Base-by-base conservation (phyloP, 2,329 filamentous ascomycete genomes). In the Lizonia empirigonia region DNA sequence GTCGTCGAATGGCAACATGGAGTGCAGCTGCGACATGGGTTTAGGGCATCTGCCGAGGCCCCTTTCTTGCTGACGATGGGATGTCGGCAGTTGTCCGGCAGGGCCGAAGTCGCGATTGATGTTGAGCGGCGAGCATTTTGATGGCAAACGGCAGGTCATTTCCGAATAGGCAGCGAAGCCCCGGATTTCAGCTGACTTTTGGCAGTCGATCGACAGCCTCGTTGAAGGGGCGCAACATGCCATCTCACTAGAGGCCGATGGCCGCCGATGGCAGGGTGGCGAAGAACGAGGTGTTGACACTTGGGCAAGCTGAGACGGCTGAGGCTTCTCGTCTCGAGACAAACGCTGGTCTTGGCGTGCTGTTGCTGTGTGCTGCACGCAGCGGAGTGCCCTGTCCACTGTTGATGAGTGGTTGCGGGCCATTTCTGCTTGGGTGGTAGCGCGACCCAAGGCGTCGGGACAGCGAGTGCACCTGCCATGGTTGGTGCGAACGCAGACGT, bases 111-210 rank as follows among this genome's bases (percentile, higher is more conserved):
- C 42, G 42, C 49, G 26, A 52, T 42, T 15, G 30, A 13, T 36
- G 37, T 32, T 23, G 45, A 37, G 20, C 37, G 32, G 42, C 41
- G 41, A 42, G 38, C 24, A 24, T 8, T 24, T 22, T 13, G 23
- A 23, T 23, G 16, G 34, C 34, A 18, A 12, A 23, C 15, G 27
- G 40, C 20, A 26, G n/a, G 39, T 46, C 49, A 46, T 46, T 16
- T 52, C 49, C 49, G 49, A 46, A 46, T 35, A 46, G 32, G 49
- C 49, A 36, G 35, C 26, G 37, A 45, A 54, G 48, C 53, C 57
- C 53, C 54, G 55, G 53, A 53, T 48, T 59, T 40, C 56, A 59
- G 58, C 53, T 63, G 56, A 55, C 45, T 37, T n/a, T 56, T 53
- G 53, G 51, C 23, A 29, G 47, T 40, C 26, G 56, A 63, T 64